Evolutionary conservation across 1,284 basidiomycete genomes (phyloP), one percentile per base, ranked within the genome.

Genomic region (Mrakiaceae sp.): DNA sequence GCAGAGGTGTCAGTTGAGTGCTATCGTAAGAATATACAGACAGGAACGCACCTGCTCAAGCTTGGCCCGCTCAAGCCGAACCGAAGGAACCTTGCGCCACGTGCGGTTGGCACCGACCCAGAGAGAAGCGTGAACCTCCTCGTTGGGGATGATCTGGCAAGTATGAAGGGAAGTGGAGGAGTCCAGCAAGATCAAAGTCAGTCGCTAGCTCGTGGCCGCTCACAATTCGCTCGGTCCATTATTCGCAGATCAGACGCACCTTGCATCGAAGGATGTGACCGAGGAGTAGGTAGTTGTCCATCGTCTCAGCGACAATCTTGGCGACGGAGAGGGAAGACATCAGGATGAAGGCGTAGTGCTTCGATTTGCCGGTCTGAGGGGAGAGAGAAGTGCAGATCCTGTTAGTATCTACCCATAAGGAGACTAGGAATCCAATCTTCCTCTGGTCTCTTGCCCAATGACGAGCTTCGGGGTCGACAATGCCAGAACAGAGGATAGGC

Each of bases 81-180:
- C 86, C 12, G 75, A 78, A 0, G 95, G 93, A 3, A 97, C 83
- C 4, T 78, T 77, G 67, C 87, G 81, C 84, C 87, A 98, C 76
- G 90, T 94, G 70, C 87, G 83, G 76, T 97, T 95, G 39, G 94
- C 90, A n/a, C 96, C 95, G 12, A 95, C 80, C 96, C 96, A 99
- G 3, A 98, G 78, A 72, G 93, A 85, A 4, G 93, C 88, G 75
- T 98, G 94, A 0, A 98, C 83, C 69, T 95, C 78, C 46, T 94
- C 90, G 70, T 85, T 84, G 27, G 92, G 87, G 64, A 96, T 84
- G 65, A 91, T 70, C 72, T 75, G 62, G 16, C 59, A 48, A 64
- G 52, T 10, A n/a, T 4, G 6, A 44, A n/a, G 5, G 4, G 42
- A 27, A 51, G 12, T 9, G 6, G 42, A 53, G 12, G 27, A 27